A percentile compares a stretch with the other conserved stretches of the same genome.
Evolutionary conservation across 192 early-diverging fungal species (phyloP).

Genomic region (Phlyctochytrium planicorne): DNA sequence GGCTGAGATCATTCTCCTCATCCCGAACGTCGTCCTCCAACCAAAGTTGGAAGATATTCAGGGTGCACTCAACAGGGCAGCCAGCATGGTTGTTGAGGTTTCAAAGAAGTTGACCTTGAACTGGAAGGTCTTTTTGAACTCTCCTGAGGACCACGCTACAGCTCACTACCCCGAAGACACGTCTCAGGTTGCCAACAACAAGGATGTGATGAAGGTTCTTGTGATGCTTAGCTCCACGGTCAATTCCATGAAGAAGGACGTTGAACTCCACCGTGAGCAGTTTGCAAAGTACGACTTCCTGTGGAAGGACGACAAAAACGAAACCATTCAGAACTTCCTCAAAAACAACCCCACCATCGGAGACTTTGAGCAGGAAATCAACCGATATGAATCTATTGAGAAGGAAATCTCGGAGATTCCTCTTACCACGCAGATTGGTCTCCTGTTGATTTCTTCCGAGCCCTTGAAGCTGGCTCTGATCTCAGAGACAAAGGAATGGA

Average conservation of each 20-base stretch:
- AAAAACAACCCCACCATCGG: conserved; percentile 55
- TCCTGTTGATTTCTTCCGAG: conserved; percentile 59
- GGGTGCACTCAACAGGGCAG: conserved; percentile 53
- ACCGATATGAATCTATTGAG: conserved; percentile 61
- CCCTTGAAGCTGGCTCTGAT: conserved; percentile 62
- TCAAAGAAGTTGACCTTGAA: conserved; percentile 56
- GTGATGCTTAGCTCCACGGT: conserved; percentile 54
- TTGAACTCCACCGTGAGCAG: conserved; percentile 59
- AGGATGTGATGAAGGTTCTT: conserved; percentile 60
- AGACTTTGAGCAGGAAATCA: conserved; percentile 66
- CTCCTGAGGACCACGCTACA: conserved; percentile 44
- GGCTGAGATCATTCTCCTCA: conserved; percentile 58
- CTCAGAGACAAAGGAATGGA: conserved; percentile 68
- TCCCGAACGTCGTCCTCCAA: conserved; percentile 62
- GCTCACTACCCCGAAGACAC: conserved; percentile 56
- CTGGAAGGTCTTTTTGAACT: conserved; percentile 50
- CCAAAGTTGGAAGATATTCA: conserved; percentile 68
- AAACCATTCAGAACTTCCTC: conserved; percentile 61
- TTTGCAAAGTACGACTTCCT: conserved; percentile 66
- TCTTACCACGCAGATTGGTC: conserved; percentile 56
- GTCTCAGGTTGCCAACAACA: conserved; percentile 67
- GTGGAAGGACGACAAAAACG: conserved; percentile 66
- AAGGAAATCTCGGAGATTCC: conserved; percentile 59
- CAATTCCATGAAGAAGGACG: conserved; percentile 65
- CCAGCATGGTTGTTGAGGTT: conserved; percentile 57